Conservation (phyloP, 2,329 filamentous ascomycete species). For the Trichoderma polysporum region DNA sequence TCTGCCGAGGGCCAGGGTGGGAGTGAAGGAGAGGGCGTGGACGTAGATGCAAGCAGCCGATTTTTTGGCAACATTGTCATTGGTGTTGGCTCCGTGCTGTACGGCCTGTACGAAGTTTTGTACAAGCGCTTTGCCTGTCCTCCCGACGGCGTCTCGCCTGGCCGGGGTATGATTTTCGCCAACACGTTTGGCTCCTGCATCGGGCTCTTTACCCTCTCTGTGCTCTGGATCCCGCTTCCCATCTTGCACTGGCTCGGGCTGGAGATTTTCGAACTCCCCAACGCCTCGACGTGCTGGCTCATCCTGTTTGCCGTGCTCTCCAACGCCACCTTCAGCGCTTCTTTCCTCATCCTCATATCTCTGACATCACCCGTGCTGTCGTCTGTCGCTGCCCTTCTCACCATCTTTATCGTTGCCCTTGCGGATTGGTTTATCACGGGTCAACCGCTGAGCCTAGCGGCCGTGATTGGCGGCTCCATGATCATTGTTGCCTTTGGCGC, state of each 20-base stretch:
- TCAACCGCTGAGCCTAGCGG: conserved; percentile 69
- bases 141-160: conserved; percentile 79
- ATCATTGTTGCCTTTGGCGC: conserved; percentile 88
- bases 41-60: conserved; percentile 57
- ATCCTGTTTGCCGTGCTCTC: conserved; percentile 77
- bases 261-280: conserved; percentile 81
- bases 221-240: conserved; percentile 91
- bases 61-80: conserved; percentile 89
- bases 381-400: conserved; percentile 88
- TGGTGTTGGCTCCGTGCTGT: conserved; percentile 84
- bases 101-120: conserved; percentile 94
- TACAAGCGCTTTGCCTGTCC: conserved; percentile 95
- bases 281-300: conserved; percentile 74
- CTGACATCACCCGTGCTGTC: conserved; percentile 90
- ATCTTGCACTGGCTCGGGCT: conserved; percentile 75
- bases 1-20: conserved; percentile 6
- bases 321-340: conserved; percentile 90
- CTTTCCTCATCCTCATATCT: conserved; percentile 88
- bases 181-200: conserved; percentile 89
- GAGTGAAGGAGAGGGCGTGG: conserved; percentile 49
- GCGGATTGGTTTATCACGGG: conserved; percentile 87
- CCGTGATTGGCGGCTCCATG: conserved; percentile 77
- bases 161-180: conserved; percentile 93
- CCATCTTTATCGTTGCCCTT: conserved; percentile 93
- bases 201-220: conserved; percentile 77